Evolutionary conservation across 495 filamentous ascomycete genomes (phyloP).

Genomic region (Baudoinia panamericana): DNA sequence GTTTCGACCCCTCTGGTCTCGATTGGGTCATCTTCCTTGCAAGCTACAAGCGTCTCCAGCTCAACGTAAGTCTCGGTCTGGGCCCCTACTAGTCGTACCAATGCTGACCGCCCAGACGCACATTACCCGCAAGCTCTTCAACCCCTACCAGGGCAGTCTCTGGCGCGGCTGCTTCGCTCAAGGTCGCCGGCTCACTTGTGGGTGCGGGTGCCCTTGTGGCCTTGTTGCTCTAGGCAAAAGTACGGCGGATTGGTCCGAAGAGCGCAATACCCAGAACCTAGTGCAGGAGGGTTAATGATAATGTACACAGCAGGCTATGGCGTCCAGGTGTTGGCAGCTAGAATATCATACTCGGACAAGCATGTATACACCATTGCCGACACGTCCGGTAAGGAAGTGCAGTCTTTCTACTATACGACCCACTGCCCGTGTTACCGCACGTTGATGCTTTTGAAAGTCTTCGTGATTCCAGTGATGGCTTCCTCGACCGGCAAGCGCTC

Average conservation of each 20-base stretch:
- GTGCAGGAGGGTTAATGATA: conserved; percentile 5
- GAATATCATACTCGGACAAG: background rate
- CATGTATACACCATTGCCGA: background rate
- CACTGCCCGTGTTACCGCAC: background rate
- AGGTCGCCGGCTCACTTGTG: conserved; percentile 2
- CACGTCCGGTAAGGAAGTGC: background rate
- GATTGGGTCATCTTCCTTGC: no score
- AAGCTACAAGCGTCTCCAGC: background rate
- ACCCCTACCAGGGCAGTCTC: background rate
- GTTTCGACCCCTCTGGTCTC: no score
- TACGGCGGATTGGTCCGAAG: background rate
- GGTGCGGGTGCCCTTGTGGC: conserved; percentile 3
- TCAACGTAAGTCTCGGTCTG: background rate
- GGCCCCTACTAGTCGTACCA: background rate
- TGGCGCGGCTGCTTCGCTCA: background rate
- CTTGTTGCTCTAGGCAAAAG: conserved; percentile 1
- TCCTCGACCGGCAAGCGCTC: conserved; percentile 57
- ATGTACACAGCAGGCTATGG: background rate
- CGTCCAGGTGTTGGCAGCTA: background rate
- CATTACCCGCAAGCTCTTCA: background rate
- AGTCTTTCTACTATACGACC: background rate
- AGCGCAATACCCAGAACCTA: background rate
- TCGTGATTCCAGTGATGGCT: conserved; percentile 49
- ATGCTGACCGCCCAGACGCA: conserved; percentile 1
- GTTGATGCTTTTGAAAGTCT: conserved; percentile 42